Evolutionary conservation across 2,329 filamentous ascomycete species (phyloP).

Genomic region (Chalaropsis ovoidea): DNA sequence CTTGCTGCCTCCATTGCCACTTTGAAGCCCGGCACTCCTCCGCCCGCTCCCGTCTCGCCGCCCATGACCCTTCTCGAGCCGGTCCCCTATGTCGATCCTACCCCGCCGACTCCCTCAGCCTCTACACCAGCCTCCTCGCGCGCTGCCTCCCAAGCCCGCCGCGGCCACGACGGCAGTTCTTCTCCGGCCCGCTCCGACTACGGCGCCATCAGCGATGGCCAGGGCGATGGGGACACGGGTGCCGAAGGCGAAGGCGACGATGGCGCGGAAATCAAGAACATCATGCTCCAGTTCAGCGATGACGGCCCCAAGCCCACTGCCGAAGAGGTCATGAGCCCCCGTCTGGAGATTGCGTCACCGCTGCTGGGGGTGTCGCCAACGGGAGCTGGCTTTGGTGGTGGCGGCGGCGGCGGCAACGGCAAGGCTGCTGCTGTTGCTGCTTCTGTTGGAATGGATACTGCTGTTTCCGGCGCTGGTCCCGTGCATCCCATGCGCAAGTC

Average conservation of each 20-base stretch:
- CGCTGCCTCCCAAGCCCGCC: slow-evolving; percentile 43
- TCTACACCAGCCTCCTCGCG: slow-evolving; percentile 52
- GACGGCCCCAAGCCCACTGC: slow-evolving; percentile 58
- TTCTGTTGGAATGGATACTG: background rate
- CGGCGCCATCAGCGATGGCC: slow-evolving; percentile 34
- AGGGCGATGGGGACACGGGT: slow-evolving; percentile 46
- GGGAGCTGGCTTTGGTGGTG: slow-evolving; percentile 16
- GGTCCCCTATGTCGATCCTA: slow-evolving; percentile 46
- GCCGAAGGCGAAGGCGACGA: slow-evolving; percentile 61
- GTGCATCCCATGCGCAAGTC: slow-evolving; percentile 75
- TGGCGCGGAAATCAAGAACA: slow-evolving; percentile 82
- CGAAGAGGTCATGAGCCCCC: slow-evolving; percentile 86
- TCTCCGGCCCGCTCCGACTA: slow-evolving; percentile 48
- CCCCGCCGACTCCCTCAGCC: slow-evolving; percentile 45
- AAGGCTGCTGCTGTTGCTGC: background rate
- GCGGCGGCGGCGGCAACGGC: background rate
- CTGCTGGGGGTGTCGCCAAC: slow-evolving; percentile 48
- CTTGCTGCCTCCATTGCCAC: slow-evolving; percentile 38
- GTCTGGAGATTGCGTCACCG: slow-evolving; percentile 72
- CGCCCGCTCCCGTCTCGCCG: slow-evolving; percentile 28
- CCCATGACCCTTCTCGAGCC: slow-evolving; percentile 43
- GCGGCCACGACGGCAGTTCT: slow-evolving; percentile 31
- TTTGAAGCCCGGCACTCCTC: slow-evolving; percentile 38
- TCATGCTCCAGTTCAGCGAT: slow-evolving; percentile 91
- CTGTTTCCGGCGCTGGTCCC: background rate